Base-by-base conservation (phyloP, 495 filamentous ascomycete genomes). In the Neurospora sp. region DNA sequence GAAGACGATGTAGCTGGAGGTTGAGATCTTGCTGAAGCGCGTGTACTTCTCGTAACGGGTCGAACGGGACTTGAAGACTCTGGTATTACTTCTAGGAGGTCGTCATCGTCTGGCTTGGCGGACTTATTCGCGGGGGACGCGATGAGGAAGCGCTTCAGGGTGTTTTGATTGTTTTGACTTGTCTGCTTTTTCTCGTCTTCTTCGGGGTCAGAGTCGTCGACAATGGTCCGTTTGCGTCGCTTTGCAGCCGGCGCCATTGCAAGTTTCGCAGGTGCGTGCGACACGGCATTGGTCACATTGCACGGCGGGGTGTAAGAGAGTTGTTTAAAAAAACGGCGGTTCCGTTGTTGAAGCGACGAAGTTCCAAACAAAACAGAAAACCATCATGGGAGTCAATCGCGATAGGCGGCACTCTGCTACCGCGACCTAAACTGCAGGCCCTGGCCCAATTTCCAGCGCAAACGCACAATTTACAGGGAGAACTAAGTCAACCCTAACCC, bases 221-320 rank as follows among this genome's bases (percentile, higher is more conserved):
- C 72, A 71, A 84, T 78, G 79, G 82, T 84, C 73, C 83, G 84
- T 79, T 83, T 87, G 75, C 83, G 84, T 74, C 87, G 86, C 82
- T 88, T 88, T 74, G 86, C 81, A 74, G 87, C 84, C 77, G 86
- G 86, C 78, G 86, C 84, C 87, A 89, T 88, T 75, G 78, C 80
- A 79, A 78, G 62, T 76, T 72, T 69, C 44, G 70, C 35, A 66
- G 54, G 16, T 46, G 39, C 39, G 31, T 39, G 37, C 38, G 54
- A 60, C 72, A 71, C 38, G 39, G 73, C 75, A 81, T 81, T 77
- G 73, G 77, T 77, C 72, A 75, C 74, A 74, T 77, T 60, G 38
- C 60, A 75, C 38, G 70, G 27, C 31, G 54, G 11, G 46, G 12
- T 62, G 23, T 69, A 46, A 37, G 20, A 16, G 54, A 38, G 39